phyloP scores from a whole-genome alignment of 306 rosid species.

The Oxytropis ochrocephala region DNA sequence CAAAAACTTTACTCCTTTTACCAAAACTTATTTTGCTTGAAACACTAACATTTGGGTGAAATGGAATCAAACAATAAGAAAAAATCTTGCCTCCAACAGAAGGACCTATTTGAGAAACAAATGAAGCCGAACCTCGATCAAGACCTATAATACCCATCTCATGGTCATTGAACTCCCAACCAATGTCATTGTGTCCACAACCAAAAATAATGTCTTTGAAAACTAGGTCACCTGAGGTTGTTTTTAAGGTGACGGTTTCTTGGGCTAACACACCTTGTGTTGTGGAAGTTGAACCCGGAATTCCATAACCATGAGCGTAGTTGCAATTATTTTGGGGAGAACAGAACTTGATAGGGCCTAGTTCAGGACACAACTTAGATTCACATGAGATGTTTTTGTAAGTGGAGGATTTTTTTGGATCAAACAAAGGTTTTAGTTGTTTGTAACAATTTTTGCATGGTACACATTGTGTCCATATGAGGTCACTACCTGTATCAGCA shows the following conservation, averaged over 20 bases:
- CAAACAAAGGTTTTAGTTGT: constrained; percentile 27
- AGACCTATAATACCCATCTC: constrained; percentile 2
- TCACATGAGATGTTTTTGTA: constrained; percentile 20
- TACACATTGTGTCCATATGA: constrained; percentile 36
- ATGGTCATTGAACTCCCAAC: constrained; percentile 3
- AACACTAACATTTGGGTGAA: not conserved
- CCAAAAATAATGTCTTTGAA: constrained; percentile 23
- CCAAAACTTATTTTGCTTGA: constrained; percentile 31
- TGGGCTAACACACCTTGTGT: constrained; percentile 28
- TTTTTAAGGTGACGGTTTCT: constrained; percentile 16
- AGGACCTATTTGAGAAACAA: not conserved
- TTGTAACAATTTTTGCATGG: constrained; percentile 36
- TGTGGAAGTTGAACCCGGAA: not conserved
- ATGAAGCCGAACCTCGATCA: not conserved
- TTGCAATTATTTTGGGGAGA: constrained; percentile 19
- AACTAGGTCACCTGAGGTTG: not conserved
- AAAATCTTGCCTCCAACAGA: not conserved
- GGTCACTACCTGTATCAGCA: constrained; percentile 43
- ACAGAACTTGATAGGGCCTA: not conserved
- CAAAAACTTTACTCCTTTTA: constrained; percentile 28
- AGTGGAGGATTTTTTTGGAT: constrained; percentile 31
- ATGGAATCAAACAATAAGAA: not conserved
- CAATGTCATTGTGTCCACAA: constrained; percentile 33
- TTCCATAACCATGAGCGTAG: constrained; percentile 29
- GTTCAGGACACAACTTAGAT: constrained; percentile 14